A percentile compares a stretch with the other conserved stretches of the same genome.
These are phyloP conservation scores for Dicorynia guianensis DNA, from an alignment of 306 rosid genomes.

Conservation along the genomic window DNA sequence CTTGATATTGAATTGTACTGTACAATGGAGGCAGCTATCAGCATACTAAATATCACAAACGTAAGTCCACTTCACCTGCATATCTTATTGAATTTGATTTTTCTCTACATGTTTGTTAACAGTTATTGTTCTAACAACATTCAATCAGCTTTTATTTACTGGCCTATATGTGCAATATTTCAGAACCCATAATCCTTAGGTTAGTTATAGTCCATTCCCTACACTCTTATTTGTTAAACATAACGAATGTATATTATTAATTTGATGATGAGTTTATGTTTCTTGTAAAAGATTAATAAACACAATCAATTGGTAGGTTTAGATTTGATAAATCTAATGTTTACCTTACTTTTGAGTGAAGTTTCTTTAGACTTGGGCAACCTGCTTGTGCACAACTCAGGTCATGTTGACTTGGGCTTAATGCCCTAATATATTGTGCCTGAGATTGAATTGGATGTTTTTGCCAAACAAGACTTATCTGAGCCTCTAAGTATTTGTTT, in stretches of 20 bases:
- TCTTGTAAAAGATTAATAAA: neutral
- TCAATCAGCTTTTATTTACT: too few species aligned
- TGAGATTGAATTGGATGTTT: too few species aligned
- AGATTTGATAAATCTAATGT: slow-evolving; percentile 9
- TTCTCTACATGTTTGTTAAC: too few species aligned
- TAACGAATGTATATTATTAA: neutral
- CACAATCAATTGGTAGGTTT: neutral
- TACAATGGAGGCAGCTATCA: slow-evolving; percentile 84
- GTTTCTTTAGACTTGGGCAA: neutral
- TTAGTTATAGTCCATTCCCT: too few species aligned
- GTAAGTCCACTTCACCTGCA: slow-evolving; percentile 66
- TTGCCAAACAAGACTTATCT: too few species aligned
- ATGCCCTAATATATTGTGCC: too few species aligned
- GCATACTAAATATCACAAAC: slow-evolving; percentile 99
- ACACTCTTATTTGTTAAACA: too few species aligned
- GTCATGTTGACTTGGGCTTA: too few species aligned
- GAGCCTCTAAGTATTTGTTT: too few species aligned
- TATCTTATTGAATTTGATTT: slow-evolving; percentile 11
- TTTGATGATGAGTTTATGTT: neutral
- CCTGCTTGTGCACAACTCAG: neutral
- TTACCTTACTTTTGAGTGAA: slow-evolving; percentile 33
- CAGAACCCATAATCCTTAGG: too few species aligned
- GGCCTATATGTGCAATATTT: too few species aligned
- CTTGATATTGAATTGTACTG: slow-evolving; percentile 52
- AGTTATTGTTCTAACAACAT: too few species aligned